Evolutionary conservation across 2,329 filamentous ascomycete genomes (phyloP).

Genomic region (Alternaria novae-zelandiae): DNA sequence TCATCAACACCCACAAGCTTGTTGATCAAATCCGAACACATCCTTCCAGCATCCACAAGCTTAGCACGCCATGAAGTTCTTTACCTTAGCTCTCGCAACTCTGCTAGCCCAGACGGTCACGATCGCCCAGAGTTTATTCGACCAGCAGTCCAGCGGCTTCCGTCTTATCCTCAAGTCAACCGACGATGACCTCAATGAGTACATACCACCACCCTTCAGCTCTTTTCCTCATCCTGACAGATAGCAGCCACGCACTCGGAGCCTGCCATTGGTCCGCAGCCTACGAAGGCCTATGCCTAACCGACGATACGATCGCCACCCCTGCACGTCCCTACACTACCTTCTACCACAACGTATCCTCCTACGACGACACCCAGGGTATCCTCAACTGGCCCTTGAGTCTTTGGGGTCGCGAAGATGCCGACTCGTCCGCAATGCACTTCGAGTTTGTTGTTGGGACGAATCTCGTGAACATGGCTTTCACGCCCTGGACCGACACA

Average conservation of each 20-base stretch:
- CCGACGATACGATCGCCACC: conserved; percentile 5
- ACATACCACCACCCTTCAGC: not conserved
- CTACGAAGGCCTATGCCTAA: conserved; percentile 50
- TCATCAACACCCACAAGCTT: not conserved
- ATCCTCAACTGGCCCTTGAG: conserved; percentile 21
- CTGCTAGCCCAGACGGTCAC: not conserved
- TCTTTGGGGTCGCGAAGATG: not conserved
- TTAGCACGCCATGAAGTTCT: conserved; percentile 6
- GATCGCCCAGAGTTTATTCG: not conserved
- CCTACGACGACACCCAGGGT: conserved; percentile 12
- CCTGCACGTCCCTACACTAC: conserved; percentile 22
- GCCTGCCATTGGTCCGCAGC: conserved; percentile 55
- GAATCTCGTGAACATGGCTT: conserved; percentile 51
- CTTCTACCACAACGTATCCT: conserved; percentile 40
- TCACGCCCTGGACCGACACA: conserved; percentile 32
- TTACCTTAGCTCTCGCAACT: conserved; percentile 2
- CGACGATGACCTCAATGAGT: conserved; percentile 26
- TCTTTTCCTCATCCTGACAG: not conserved
- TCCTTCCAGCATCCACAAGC: not conserved
- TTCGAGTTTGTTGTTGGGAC: conserved; percentile 37
- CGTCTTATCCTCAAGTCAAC: conserved; percentile 28
- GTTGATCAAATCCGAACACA: not conserved
- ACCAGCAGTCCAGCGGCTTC: conserved; percentile 20
- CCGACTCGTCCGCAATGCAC: conserved; percentile 35
- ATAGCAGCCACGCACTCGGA: conserved; percentile 21